phyloP scores from a whole-genome alignment of 2,329 filamentous ascomycete genomes.

The Conoideocrella luteorostrata region DNA sequence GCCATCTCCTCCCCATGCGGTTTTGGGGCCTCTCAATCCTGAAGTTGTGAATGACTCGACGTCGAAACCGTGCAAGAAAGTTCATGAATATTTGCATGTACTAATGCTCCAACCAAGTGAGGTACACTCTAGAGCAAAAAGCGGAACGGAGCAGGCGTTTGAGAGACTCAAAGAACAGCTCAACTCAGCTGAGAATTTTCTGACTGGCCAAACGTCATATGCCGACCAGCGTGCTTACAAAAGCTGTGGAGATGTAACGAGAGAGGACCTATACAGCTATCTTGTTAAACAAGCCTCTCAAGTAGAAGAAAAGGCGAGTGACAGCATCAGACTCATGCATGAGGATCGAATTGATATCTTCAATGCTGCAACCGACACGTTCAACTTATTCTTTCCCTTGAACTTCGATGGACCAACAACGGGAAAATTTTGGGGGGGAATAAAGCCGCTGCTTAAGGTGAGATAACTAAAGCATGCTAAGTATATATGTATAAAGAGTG shows the following conservation, averaged over 20 bases:
- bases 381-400: conserved; percentile 35
- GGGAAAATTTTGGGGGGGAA: conserved; percentile 38
- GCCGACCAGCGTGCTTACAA: conserved; percentile 23
- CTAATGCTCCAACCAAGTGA: conserved; percentile 14
- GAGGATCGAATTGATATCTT: conserved; percentile 32
- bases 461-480: conserved; percentile 3
- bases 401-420: conserved; percentile 29
- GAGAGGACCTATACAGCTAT: conserved; percentile 17
- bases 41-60: background rate
- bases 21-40: conserved; percentile 1
- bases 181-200: conserved; percentile 20
- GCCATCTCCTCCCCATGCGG: background rate
- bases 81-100: conserved; percentile 14
- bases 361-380: conserved; percentile 33
- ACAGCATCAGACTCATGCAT: conserved; percentile 19
- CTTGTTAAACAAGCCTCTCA: conserved; percentile 16
- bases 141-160: background rate
- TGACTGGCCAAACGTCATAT: conserved; percentile 19
- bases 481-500: background rate
- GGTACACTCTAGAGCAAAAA: background rate
- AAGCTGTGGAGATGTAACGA: conserved; percentile 15
- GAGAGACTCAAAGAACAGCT: conserved; percentile 18
- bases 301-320: conserved; percentile 17
- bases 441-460: conserved; percentile 24
- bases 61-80: background rate